Conservation (phyloP, 495 filamentous ascomycete genomes). For the Hypoxylon crocopeplum region DNA sequence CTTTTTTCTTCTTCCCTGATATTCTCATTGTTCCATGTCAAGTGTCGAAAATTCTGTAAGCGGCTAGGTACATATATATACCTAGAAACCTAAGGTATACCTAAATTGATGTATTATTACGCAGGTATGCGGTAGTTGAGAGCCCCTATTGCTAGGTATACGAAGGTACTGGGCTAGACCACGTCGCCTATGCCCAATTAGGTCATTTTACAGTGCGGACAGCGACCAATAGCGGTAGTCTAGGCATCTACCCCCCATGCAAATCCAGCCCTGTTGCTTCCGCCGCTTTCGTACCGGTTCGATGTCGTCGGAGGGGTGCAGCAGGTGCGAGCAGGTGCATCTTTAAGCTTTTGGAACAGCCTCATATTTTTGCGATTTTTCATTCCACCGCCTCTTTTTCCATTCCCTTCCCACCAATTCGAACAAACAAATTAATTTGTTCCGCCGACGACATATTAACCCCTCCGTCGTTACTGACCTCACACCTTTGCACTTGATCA, state of each 20-base stretch:
- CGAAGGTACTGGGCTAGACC: neutral
- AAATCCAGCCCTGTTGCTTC: constrained; percentile 35
- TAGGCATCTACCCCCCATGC: constrained; percentile 28
- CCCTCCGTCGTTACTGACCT: too few relatives aligned
- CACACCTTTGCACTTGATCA: neutral
- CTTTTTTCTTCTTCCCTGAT: constrained; percentile 3
- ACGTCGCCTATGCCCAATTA: constrained; percentile 6
- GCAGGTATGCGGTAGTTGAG: constrained; percentile 7
- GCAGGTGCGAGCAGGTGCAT: neutral
- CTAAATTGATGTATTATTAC: too few relatives aligned
- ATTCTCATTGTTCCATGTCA: neutral
- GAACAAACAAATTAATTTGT: neutral
- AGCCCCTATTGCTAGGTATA: constrained; percentile 8
- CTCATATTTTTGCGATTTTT: constrained; percentile 31
- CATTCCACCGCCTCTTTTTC: constrained; percentile 24
- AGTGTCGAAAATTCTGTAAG: constrained; percentile 4
- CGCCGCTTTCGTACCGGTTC: constrained; percentile 39
- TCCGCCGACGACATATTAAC: too few relatives aligned
- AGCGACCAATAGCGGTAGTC: neutral
- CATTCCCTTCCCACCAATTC: constrained; percentile 25
- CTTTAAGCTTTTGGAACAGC: constrained; percentile 36
- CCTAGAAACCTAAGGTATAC: too few relatives aligned
- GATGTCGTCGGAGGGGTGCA: constrained; percentile 35
- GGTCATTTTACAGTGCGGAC: constrained; percentile 22
- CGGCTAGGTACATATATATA: neutral